Evolutionary conservation across 1,284 basidiomycete genomes (phyloP).

Genomic region (Cutaneotrichosporon spelunceum): DNA sequence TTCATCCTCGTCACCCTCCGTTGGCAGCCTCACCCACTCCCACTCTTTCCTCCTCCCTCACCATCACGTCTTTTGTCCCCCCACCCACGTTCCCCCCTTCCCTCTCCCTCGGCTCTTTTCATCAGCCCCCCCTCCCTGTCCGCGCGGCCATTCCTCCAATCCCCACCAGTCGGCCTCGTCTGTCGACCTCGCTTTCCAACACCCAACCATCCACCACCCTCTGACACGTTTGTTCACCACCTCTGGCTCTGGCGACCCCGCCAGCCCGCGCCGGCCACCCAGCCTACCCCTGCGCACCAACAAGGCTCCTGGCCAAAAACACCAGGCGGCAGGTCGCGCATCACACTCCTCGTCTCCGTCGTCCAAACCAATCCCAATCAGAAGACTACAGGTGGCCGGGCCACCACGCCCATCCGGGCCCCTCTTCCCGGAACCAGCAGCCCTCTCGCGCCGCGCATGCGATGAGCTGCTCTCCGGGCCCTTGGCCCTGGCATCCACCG

Average conservation of each 20-base stretch:
- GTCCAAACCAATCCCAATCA: neutral
- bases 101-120: no score
- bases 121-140: no score
- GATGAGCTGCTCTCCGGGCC: neutral
- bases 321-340: conserved; percentile 3
- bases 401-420: conserved; percentile 3
- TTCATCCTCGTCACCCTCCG: no score
- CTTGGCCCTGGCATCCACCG: conserved; percentile 6
- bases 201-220: neutral
- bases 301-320: conserved; percentile 4
- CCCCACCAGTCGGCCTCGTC: neutral
- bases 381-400: neutral
- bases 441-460: neutral
- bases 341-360: neutral
- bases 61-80: no score
- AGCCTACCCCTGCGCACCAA: neutral
- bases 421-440: neutral
- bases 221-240: neutral
- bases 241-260: no score
- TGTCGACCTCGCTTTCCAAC: neutral
- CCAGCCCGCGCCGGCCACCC: neutral
- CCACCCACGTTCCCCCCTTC: no score
- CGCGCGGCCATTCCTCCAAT: no score
- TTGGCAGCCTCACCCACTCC: no score
- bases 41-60: no score